Evolutionary conservation across 1,284 basidiomycete species (phyloP), one percentile per base, ranked within the genome.

Genomic region (Microbotryomycetes sp.): DNA sequence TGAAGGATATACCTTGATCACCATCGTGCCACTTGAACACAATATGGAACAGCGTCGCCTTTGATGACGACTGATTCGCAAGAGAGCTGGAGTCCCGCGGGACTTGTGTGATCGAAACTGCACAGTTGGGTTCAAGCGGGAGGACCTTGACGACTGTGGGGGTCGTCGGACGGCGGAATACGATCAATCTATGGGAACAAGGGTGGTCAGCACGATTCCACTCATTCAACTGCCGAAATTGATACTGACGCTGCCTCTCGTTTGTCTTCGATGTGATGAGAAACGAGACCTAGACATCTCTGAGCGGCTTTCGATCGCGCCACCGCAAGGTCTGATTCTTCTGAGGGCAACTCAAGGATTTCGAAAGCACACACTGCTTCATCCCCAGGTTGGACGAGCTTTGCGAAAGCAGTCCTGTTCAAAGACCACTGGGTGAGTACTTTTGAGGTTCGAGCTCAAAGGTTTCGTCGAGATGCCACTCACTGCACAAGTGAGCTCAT

Each of bases 231-330:
- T 26, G 12, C 3, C 9, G 2, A 7, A 28, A 29, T 28, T 6
- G 22, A 14, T 3, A 58, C 56, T 12, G 25, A 59, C 58, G 46
- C 50, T 1, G 50, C 58, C 31, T 59, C 50, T 25, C 54, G 50
- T 5, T 19, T 3, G 3, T 25, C 50, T 22, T 25, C 32, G 12
- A 15, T 31, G 2, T 26, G 19, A 47, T 59, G 51, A 14, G 22
- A 15, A 26, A 59, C 36, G 30, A 59, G 25, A 7, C 36, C 58
- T 16, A 59, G 29, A 29, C 47, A 48, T 25, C 51, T 45, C 31
- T 46, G 23, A n/a, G 50, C 15, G 2, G 30, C 50, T 15, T 50
- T 32, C 9, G 4, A 22, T 19, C 29, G 3, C 6, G 23, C 46
- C 5, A 32, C 51, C 6, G 23, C 6, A 25, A 16, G 12, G 29